Evolutionary conservation across 306 rosid species (phyloP).

Genomic region (Comarum palustre): DNA sequence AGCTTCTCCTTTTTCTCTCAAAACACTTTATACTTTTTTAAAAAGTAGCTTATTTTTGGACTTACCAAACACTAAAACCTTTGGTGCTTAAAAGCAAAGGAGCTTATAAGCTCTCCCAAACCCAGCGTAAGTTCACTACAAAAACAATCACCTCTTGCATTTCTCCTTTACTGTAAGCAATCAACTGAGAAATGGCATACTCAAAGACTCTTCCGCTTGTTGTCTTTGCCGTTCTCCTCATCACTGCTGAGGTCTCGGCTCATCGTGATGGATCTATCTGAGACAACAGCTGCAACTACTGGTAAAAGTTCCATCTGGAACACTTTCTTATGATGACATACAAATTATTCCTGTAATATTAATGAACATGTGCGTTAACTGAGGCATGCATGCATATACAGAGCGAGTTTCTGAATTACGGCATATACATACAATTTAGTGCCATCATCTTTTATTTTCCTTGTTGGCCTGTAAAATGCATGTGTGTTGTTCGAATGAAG

Average conservation of each 20-base stretch:
- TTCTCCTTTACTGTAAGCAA: not conserved
- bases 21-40: too few relatives aligned
- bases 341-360: not conserved
- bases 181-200: not conserved
- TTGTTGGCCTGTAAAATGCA: not conserved
- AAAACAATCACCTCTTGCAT: too few relatives aligned
- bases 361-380: not conserved
- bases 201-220: conserved; percentile 4
- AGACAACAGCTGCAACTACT: not conserved
- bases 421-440: not conserved
- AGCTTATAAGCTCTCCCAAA: too few relatives aligned
- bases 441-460: not conserved
- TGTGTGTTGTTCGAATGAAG: not conserved
- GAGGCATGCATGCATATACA: not conserved
- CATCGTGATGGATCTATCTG: conserved; percentile 7
- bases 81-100: too few relatives aligned
- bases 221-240: conserved; percentile 2
- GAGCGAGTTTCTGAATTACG: not conserved
- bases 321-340: not conserved
- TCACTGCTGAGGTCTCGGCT: conserved; percentile 4
- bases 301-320: not conserved
- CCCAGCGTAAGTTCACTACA: not conserved
- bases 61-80: too few relatives aligned
- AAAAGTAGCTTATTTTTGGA: too few relatives aligned
- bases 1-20: too few relatives aligned